These are phyloP conservation scores for Jackrogersella minutella DNA, from an alignment of 495 filamentous ascomycete genomes.

Conservation along the genomic window DNA sequence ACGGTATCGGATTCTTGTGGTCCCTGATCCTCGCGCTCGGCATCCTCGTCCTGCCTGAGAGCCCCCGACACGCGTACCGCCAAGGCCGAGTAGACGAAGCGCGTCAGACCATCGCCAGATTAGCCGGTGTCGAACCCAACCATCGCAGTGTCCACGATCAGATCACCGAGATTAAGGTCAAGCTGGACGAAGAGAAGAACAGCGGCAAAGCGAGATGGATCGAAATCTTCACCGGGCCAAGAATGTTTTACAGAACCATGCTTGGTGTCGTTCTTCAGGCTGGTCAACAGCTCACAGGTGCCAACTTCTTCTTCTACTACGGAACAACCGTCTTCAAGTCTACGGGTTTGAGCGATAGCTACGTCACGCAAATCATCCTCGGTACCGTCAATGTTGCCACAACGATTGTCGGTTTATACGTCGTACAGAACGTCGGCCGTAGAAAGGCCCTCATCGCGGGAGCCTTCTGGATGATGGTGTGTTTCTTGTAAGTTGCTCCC, in stretches of 20 bases:
- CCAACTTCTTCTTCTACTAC: conserved; percentile 67
- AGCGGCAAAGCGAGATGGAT: conserved; percentile 65
- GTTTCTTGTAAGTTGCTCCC: conserved; percentile 64
- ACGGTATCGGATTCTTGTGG: conserved; percentile 80
- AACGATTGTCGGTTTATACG: conserved; percentile 71
- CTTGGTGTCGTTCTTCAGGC: conserved; percentile 76
- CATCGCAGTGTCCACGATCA: conserved; percentile 72
- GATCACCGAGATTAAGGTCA: conserved; percentile 75
- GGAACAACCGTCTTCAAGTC: conserved; percentile 67
- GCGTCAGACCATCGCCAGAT: conserved; percentile 70
- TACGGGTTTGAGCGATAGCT: conserved; percentile 69
- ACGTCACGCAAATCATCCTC: conserved; percentile 73
- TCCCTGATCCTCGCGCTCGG: conserved; percentile 75
- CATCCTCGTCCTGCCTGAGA: conserved; percentile 76
- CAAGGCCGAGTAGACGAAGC: conserved; percentile 71
- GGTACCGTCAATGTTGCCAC: conserved; percentile 73
- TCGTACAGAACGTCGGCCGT: conserved; percentile 74
- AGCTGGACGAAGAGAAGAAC: conserved; percentile 68
- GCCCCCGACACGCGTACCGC: conserved; percentile 74
- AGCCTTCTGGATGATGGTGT: conserved; percentile 70
- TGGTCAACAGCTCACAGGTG: conserved; percentile 70
- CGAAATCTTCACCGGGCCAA: conserved; percentile 74
- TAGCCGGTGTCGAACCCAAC: conserved; percentile 72
- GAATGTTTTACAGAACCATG: conserved; percentile 75
- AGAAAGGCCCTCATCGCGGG: conserved; percentile 73